Base-by-base conservation (phyloP, 495 filamentous ascomycete genomes). In the Chaetomium cochliodes region DNA sequence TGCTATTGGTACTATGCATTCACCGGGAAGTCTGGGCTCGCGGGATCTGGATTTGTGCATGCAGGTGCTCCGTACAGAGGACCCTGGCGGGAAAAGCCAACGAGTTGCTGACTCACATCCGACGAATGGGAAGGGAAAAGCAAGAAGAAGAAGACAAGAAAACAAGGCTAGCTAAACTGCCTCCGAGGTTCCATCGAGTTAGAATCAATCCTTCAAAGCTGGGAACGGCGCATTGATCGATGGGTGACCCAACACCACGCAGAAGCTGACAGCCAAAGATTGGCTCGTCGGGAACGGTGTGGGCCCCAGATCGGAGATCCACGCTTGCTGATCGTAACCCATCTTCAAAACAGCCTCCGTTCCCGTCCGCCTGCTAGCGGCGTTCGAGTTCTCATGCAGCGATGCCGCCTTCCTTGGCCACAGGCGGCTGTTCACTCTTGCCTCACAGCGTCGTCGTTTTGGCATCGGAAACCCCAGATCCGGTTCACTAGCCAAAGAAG, bases 341-440 rank as follows among this genome's bases (percentile, higher is more conserved):
- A 54, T 23, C 18, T 54, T 20, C 44, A 60, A 49, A 58, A 46
- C 22, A n/a, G 11, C 22, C 20, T 26, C 22, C 18, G 46, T 50
- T n/a, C 8, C n/a, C 8, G 18, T 22, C 18, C 18, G 8, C 46
- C 18, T 30, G 15, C 13, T 37, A 37, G 15, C 44, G 44, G 44
- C n/a, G 46, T 50, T 50, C 16, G 6, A 18, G 46, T 50, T 50
- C 33, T 23, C 28, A n/a, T 23, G 12, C 25, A 1, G 5, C 16
- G n/a, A 46, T 65, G n/a, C 22, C 58, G 54, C 62, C 62, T 59
- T 65, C 46, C 62, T 65, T 59, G 59, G 63, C 63, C 55, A 23
- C 51, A 30, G 9, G 23, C 15, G 18, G 28, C 46, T 23, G 18
- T 39, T 65, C 22, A 33, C 30, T 60, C 37, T 41, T 65, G 49